These are phyloP conservation scores for Colletotrichum sp. DNA, from an alignment of 2,329 filamentous ascomycete species.

Conservation along the genomic window DNA sequence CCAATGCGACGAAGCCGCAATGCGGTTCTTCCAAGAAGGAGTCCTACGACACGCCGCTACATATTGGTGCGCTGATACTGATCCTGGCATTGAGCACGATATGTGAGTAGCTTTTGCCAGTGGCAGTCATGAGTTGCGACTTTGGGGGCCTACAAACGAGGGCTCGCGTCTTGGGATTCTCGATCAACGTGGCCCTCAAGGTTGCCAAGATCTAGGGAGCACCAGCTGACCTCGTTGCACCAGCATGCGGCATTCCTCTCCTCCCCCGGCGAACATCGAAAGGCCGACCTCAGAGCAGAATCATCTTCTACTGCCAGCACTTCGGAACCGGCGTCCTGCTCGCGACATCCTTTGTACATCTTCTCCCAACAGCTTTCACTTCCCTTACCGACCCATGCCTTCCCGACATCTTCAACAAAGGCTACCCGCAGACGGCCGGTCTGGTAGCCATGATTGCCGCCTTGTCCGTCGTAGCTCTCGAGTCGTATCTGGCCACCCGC, in stretches of 20 bases:
- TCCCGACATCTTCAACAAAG: constrained; percentile 77
- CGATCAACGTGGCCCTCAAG: not conserved
- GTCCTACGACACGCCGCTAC: constrained; percentile 68
- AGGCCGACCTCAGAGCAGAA: constrained; percentile 60
- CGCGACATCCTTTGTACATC: constrained; percentile 83
- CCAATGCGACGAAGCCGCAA: constrained; percentile 45
- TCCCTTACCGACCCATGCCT: constrained; percentile 74
- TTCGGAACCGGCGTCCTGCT: constrained; percentile 86
- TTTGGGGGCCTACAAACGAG: not conserved
- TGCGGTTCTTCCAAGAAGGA: constrained; percentile 59
- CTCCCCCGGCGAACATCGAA: constrained; percentile 64
- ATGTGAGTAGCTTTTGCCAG: constrained; percentile 40
- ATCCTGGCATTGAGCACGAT: constrained; percentile 67
- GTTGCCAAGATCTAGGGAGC: not conserved
- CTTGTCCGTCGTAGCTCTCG: constrained; percentile 82
- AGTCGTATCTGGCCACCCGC: constrained; percentile 84
- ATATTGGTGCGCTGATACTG: constrained; percentile 71
- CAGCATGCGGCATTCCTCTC: constrained; percentile 70
- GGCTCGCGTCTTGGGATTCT: not conserved
- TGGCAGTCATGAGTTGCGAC: no score
- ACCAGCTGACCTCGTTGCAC: constrained; percentile 6
- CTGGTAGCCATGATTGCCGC: constrained; percentile 83
- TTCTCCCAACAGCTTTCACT: constrained; percentile 70
- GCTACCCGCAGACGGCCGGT: constrained; percentile 81
- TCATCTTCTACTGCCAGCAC: constrained; percentile 73